Percentiles rank a stretch among this genome's conserved stretches.
Conservation (phyloP, 768 basidiomycete genomes). For the Russula compacta region DNA sequence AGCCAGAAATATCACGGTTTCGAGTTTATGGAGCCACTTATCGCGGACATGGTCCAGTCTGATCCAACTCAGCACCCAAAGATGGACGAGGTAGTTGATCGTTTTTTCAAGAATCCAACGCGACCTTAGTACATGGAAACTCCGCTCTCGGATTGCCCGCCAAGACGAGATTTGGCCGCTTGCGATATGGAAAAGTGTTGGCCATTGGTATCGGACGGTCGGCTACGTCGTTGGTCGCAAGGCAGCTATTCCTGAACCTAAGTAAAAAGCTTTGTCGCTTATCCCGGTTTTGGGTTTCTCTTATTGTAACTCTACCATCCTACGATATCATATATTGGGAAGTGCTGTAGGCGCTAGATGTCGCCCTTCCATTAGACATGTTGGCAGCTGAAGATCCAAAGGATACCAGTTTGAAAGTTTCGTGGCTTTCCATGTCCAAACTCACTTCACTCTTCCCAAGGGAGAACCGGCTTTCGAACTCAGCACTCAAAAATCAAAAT, state of each 20-base stretch:
- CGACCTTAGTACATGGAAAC: background rate
- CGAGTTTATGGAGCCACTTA: conserved; percentile 4
- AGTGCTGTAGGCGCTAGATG: no score
- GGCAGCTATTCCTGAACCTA: background rate
- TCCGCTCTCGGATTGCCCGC: background rate
- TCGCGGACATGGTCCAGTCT: conserved; percentile 30
- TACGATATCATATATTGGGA: no score
- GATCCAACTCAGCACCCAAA: conserved; percentile 29
- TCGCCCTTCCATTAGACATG: no score
- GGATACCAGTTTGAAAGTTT: no score
- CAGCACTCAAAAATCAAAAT: no score
- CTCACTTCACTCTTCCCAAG: no score
- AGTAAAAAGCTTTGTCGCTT: background rate
- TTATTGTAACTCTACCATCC: no score
- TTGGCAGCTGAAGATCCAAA: no score
- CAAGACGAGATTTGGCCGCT: background rate
- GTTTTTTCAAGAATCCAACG: background rate
- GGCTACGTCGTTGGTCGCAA: background rate
- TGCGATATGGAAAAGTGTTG: background rate
- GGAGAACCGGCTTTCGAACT: no score
- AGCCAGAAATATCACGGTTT: background rate
- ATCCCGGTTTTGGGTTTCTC: no score
- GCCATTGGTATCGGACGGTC: background rate
- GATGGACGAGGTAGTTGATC: conserved; percentile 26
- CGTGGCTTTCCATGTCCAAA: no score